These are phyloP conservation scores for Arthroderma sp. DNA, from an alignment of 2,329 filamentous ascomycete genomes.

Conservation along the genomic window DNA sequence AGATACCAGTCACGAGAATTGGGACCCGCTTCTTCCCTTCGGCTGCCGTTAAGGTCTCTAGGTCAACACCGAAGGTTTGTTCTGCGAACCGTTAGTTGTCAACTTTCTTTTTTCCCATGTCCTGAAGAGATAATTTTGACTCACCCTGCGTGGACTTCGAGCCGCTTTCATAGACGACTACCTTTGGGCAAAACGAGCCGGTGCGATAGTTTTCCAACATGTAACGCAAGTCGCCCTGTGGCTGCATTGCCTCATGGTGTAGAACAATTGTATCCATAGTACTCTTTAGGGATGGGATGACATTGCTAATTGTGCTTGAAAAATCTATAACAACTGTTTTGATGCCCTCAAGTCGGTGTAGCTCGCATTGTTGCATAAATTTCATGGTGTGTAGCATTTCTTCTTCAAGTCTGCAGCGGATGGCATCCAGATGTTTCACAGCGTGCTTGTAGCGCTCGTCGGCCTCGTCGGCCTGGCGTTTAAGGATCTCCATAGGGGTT, in stretches of 20 bases:
- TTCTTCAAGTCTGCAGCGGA: slow-evolving; percentile 91
- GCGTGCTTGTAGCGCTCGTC: slow-evolving; percentile 87
- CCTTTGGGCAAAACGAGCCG: slow-evolving; percentile 78
- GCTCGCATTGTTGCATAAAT: slow-evolving; percentile 93
- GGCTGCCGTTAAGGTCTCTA: slow-evolving; percentile 85
- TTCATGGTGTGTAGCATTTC: slow-evolving; percentile 83
- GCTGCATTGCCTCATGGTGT: slow-evolving; percentile 98
- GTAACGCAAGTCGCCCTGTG: slow-evolving; percentile 77
- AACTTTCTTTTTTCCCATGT: too few relatives aligned
- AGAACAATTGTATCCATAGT: slow-evolving; percentile 98
- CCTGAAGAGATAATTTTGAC: slow-evolving; percentile 10
- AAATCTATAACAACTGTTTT: slow-evolving; percentile 97
- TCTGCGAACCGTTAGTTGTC: slow-evolving; percentile 37
- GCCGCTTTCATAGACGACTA: slow-evolving; percentile 95
- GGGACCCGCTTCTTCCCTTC: slow-evolving; percentile 86
- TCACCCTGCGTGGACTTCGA: slow-evolving; percentile 83
- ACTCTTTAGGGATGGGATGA: slow-evolving; percentile 89
- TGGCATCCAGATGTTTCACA: slow-evolving; percentile 73
- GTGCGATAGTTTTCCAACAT: slow-evolving; percentile 95
- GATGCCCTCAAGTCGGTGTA: slow-evolving; percentile 92
- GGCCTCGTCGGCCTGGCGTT: slow-evolving; percentile 75
- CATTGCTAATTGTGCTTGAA: slow-evolving; percentile 92
- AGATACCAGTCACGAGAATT: slow-evolving; percentile 76
- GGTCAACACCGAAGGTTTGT: slow-evolving; percentile 92
- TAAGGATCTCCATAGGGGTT: slow-evolving; percentile 72